Evolutionary conservation across 257 asterid genomes (phyloP), one percentile per base, ranked within the genome.

Genomic region (Jasminum sambac): DNA sequence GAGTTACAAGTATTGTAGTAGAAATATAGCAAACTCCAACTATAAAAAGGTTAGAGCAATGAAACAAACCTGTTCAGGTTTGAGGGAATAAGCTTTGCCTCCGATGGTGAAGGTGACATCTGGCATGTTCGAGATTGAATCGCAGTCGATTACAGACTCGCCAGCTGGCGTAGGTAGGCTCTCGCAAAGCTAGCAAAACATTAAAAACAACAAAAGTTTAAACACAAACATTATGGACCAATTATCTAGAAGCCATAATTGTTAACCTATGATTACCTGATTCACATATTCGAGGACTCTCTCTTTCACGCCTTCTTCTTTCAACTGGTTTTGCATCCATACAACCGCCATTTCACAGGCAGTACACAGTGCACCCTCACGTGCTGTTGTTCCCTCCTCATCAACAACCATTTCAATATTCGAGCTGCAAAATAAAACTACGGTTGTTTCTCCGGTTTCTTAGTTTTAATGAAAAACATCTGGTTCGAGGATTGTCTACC

Each of bases 301-400:
- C 55, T 91, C 96, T 81, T 94, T 94, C 1, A 83, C 89, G 52
- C 71, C 83, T 14, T 82, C 67, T 26, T 90, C 74, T 19, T 74
- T 84, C 41, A 95, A 88, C 78, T 91, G 93, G 87, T 82, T 95
- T 72, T 81, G 90, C 80, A 95, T 89, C 99, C 98, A 95, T 50
- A 88, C 88, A 60, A 95, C 98, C 8, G 98, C 95, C 99, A 95
- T 84, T 81, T 95, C 86, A 74, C 99, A 95, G 64, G 89, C 96
- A 66, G 83, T 61, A 65, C 99, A 95, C 67, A 91, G 2, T 8
- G 96, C 81, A 40, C 75, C 65, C 5, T 82, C 83, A 6, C 87
- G 86, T 34, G 68, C 77, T 5, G 90, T 74, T 67, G 70, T 76
- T 61, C 76, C 86, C 42, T 75, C 84, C 73, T 81, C 75, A 30